Base-by-base conservation (phyloP, 768 basidiomycete species). In the Coprinopsis strossmayeri region DNA sequence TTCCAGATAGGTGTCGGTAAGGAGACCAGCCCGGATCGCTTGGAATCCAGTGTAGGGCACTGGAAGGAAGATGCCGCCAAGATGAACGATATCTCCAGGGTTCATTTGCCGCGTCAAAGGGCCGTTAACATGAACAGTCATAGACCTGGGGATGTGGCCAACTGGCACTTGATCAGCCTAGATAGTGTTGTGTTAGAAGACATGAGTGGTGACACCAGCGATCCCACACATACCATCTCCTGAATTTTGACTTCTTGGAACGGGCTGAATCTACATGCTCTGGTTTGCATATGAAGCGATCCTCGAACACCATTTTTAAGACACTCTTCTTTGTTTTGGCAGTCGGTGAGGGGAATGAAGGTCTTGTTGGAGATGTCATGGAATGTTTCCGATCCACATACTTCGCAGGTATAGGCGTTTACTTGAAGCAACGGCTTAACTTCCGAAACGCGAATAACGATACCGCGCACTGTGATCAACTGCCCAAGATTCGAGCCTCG, bases 161-260 rank as follows among this genome's bases (percentile, higher is more conserved):
- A 99, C 95, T 20, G 96, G 96, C 1, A 99, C 96, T 83, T 99
- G 96, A 60, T 98, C 95, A 21, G 95, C 89, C 92, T 92, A 57
- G 0, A 49, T 34, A n/a, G 42, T 42, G 11, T 45, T 34, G 59
- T 18, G 30, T 15, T 39, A 28, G 3, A 40, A 51, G 27, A 38
- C 41, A 2, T 40, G 48, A 37, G 48, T 47, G 7, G 15, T 21
- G n/a, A n/a, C n/a, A n/a, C n/a, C n/a, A n/a, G n/a, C n/a, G n/a
- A n/a, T n/a, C n/a, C n/a, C n/a, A n/a, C n/a, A 57, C 73, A 53
- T 50, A 89, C 93, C 94, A 99, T 95, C 66, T 99, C 96, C 64
- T 99, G 96, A 48, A 99, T 94, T 67, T 95, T 95, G 52, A 96
- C 81, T 66, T 99, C 96, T 63, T 99, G 96, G 74, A 98, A 99